Conservation (phyloP, 345 rosid genomes). For the Hypericum androsaemum region DNA sequence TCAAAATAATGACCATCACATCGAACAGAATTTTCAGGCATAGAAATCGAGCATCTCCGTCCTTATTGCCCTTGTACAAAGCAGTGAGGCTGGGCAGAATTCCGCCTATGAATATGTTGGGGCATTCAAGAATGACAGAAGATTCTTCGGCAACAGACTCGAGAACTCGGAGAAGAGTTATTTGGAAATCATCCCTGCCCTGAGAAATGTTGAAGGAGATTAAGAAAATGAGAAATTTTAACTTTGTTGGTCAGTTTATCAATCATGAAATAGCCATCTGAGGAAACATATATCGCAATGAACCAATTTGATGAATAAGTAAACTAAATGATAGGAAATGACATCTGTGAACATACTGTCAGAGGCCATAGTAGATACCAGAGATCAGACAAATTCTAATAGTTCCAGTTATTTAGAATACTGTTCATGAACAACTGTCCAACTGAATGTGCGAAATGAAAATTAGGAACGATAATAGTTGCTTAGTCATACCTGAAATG, state of each 20-base stretch:
- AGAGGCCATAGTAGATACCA: no score
- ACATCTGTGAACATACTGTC: no score
- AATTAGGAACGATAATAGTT: conserved; percentile 5
- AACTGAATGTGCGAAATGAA: conserved; percentile 2
- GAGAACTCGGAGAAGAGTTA: conserved; percentile 72
- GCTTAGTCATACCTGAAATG: conserved; percentile 62
- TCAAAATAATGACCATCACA: conserved; percentile 59
- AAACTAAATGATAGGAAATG: not conserved
- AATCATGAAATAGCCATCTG: not conserved
- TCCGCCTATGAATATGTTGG: conserved; percentile 40
- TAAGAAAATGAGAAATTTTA: no score
- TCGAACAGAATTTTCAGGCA: conserved; percentile 88
- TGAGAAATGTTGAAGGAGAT: conserved; percentile 19
- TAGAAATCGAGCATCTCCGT: conserved; percentile 83
- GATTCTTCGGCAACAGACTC: conserved; percentile 75
- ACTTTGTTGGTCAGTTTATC: conserved; percentile 3
- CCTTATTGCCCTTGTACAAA: conserved; percentile 84
- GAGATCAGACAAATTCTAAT: no score
- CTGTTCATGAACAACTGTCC: no score
- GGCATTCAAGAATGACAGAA: conserved; percentile 43
- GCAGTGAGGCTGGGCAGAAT: conserved; percentile 75
- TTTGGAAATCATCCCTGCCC: conserved; percentile 95
- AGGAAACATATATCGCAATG: no score
- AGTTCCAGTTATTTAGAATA: no score
- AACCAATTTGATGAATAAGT: not conserved